Evolutionary conservation across 2,329 filamentous ascomycete genomes (phyloP).

Genomic region (Didymella segeticola): DNA sequence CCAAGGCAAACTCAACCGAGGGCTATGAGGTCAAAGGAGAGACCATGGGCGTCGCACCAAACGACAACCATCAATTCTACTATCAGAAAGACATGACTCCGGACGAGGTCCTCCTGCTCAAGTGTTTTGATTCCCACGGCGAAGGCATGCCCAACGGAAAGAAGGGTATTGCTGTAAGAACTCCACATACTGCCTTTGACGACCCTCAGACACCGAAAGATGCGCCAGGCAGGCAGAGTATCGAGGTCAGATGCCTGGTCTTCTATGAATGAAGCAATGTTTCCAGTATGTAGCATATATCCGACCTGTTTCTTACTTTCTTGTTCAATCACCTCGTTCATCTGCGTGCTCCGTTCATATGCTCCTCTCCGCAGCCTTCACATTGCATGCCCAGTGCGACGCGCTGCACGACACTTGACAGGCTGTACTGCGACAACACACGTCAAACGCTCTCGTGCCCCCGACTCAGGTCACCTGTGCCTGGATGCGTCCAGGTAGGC

Average conservation of each 20-base stretch:
- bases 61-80: slow-evolving; percentile 65
- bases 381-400: background rate
- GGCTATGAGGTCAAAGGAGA: slow-evolving; percentile 70
- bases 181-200: slow-evolving; percentile 71
- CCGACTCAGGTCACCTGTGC: background rate
- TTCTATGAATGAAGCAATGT: slow-evolving; percentile 59
- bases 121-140: slow-evolving; percentile 56
- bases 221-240: slow-evolving; percentile 63
- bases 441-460: background rate
- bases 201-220: slow-evolving; percentile 62
- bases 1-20: slow-evolving; percentile 56
- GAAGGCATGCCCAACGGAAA: slow-evolving; percentile 51
- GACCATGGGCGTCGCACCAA: slow-evolving; percentile 66
- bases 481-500: background rate
- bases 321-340: background rate
- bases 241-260: slow-evolving; percentile 69
- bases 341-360: background rate
- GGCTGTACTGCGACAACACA: background rate
- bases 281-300: background rate
- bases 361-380: background rate
- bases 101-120: slow-evolving; percentile 61
- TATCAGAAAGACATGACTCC: slow-evolving; percentile 73
- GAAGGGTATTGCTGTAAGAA: slow-evolving; percentile 52
- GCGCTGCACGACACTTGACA: background rate
- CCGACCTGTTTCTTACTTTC: background rate